Conservation (phyloP, 2,329 filamentous ascomycete genomes). For the Talaromyces islandicus region DNA sequence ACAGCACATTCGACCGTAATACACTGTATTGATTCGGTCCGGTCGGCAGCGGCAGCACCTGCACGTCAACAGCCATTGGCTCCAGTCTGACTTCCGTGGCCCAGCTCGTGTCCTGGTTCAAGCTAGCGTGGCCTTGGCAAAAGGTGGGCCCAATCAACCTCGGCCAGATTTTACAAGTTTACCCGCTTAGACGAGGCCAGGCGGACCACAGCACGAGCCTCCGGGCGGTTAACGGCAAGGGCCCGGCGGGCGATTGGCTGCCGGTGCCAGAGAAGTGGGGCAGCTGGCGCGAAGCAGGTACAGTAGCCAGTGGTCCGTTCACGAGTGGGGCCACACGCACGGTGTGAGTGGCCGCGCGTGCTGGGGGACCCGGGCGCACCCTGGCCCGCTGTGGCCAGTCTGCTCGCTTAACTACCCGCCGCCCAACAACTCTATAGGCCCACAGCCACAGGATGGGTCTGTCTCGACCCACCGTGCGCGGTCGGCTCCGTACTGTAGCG, state of each 20-base stretch:
- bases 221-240: not conserved
- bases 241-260: not conserved
- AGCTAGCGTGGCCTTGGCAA: not conserved
- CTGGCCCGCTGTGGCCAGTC: not conserved
- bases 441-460: not conserved
- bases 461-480: not conserved
- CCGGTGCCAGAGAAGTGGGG: not conserved
- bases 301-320: not conserved
- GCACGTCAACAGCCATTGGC: not conserved
- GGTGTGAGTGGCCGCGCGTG: not conserved
- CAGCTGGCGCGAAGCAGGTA: not conserved
- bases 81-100: not conserved
- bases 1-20: not conserved
- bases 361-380: not conserved
- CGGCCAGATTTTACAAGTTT: too few species aligned
- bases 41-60: not conserved
- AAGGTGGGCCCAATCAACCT: not conserved
- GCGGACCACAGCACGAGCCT: not conserved
- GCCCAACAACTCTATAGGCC: not conserved
- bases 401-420: not conserved
- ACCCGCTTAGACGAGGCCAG: not conserved
- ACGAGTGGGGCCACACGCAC: not conserved
- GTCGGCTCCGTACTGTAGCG: too few species aligned
- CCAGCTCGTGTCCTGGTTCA: not conserved
- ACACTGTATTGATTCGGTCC: not conserved